Base-by-base conservation (phyloP, 768 basidiomycete genomes). In the Tricholoma sp. region DNA sequence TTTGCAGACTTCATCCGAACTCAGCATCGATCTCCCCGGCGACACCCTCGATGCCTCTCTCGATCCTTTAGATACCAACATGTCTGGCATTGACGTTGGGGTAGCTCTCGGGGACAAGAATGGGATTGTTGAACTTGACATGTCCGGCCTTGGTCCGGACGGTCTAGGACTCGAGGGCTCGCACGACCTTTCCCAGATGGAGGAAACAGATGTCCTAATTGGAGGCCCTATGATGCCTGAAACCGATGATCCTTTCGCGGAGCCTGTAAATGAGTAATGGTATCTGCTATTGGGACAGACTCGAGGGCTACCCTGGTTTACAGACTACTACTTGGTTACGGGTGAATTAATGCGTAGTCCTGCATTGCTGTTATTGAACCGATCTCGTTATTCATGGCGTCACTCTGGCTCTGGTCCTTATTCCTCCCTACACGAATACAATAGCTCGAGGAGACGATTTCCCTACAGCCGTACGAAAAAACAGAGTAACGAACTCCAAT, bases 111-210 rank as follows among this genome's bases (percentile, higher is more conserved):
- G 60, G 46, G 69, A 72, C 31, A 76, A 76, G 51, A 68, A 66
- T 19, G 77, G 73, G 14, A 79, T 81, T 52, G 47, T 50, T 18
- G 79, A 76, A 52, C 69, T 91, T 69, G 85, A 88, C 59, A 83
- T 91, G 65, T 76, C 83, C 16, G 74, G 71, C 21, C 76, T 91
- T 34, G 88, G 80, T 12, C 83, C 88, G 3, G 88, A 88, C 66
- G 85, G 82, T 4, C 71, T 85, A 53, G 73, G 76, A 8, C 78
- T 84, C 46, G 86, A 85, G 60, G 69, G 66, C 32, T 63, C 75
- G 6, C 79, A 79, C 57, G 80, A 82, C 60, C 69, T 89, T 41
- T 76, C 79, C 12, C 84, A 88, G 64, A 67, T 90, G 57, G 81
- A 82, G 43, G 60, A 66, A 2, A 68, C 69, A 31, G 82, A 86